Evolutionary conservation across 2,329 filamentous ascomycete genomes (phyloP).

Genomic region (Aspergillus intermedius): DNA sequence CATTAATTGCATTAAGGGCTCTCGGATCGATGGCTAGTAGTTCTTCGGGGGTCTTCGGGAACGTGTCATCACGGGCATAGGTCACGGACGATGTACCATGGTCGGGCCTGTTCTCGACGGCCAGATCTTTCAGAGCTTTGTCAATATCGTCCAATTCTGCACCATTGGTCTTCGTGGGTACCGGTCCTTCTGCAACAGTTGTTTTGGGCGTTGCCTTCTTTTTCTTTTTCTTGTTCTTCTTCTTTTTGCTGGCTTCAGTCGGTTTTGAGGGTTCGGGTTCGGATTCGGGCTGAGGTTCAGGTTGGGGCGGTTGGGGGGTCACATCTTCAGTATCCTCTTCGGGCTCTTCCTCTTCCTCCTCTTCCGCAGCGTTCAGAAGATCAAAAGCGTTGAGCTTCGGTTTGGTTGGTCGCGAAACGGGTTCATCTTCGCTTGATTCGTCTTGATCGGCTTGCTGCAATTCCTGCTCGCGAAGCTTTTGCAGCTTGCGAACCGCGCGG

Average conservation of each 20-base stretch:
- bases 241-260: conserved; percentile 23
- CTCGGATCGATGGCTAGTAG: conserved; percentile 60
- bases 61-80: conserved; percentile 26
- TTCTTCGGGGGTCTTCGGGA: conserved; percentile 39
- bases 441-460: conserved; percentile 39
- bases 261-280: conserved; percentile 14
- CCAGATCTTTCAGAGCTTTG: conserved; percentile 54
- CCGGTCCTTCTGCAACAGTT: conserved; percentile 15
- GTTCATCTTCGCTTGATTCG: conserved; percentile 37
- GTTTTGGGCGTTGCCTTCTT: conserved; percentile 42
- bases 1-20: conserved; percentile 77
- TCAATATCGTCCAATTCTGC: conserved; percentile 59
- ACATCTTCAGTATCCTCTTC: conserved; percentile 15
- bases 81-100: conserved; percentile 25
- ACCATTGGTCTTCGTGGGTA: conserved; percentile 16
- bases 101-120: conserved; percentile 32
- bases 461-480: conserved; percentile 55
- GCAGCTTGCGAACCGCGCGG: conserved; percentile 58
- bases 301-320: conserved; percentile 10
- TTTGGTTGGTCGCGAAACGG: conserved; percentile 26
- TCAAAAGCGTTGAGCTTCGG: conserved; percentile 50
- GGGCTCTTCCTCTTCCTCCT: conserved; percentile 32
- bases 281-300: conserved; percentile 16
- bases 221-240: conserved; percentile 55
- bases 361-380: conserved; percentile 42